Base-by-base conservation (phyloP, 148 eudicot species). In the Rhododendron ferrugineum region DNA sequence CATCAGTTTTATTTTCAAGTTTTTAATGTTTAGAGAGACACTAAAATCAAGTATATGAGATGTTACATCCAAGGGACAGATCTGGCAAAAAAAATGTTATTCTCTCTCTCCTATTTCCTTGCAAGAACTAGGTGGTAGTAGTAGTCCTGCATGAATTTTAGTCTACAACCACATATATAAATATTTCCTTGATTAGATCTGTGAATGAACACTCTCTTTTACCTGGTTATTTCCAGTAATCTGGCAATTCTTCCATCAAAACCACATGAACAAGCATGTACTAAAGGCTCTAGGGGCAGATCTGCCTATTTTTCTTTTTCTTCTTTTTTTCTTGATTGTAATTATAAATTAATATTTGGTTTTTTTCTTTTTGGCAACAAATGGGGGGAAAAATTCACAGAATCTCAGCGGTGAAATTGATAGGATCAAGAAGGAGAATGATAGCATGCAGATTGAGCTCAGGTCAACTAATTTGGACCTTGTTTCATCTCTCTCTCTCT, bases 381-480 rank as follows among this genome's bases (percentile, higher is more conserved):
- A 49, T 49, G 20, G 4, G 46, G 28, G 23, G 34, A 58, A 13
- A 54, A 62, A 75, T 20, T 74, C 32, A 60, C 93, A 95, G 96
- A 91, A 92, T 79, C 92, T 93, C 11, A 88, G 83, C 88, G 88
- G 92, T 58, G 96, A 95, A 87, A 84, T 95, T 34, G 96, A 95
- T 14, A 87, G 95, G 81, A 85, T 95, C 89, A 93, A 93, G 88
- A 95, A 93, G 83, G 96, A 93, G 52, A 95, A 95, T 87, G 95
- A 94, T 64, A 91, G 87, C 74, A 89, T 95, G 95, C 91, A 90
- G 88, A 90, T 93, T 73, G 92, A 93, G 84, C 93, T 95, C 80
- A 95, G 95, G 98, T 95, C 46, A 85, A 44, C 26, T 64, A 64
- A n/a, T 64, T 52, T 37, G 13, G 5, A 68, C 1, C 52, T 9